Evolutionary conservation across 768 basidiomycete species (phyloP).

Genomic region (Boletales sp.): DNA sequence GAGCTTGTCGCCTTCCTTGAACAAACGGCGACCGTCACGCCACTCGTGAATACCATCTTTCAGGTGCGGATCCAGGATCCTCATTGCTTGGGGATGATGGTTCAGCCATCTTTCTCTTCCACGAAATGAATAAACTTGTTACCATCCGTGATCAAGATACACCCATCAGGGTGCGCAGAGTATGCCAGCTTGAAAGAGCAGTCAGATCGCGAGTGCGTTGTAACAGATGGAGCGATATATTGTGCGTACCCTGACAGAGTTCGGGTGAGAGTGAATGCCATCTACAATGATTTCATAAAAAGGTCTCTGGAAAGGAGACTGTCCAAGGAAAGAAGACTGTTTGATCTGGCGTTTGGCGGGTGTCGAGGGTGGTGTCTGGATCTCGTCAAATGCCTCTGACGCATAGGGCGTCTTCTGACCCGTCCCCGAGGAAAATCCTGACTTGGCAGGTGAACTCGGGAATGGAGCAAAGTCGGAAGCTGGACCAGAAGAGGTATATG

Average conservation of each 20-base stretch:
- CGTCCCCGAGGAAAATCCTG: constrained; percentile 1
- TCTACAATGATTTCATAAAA: constrained; percentile 91
- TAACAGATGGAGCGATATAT: not conserved
- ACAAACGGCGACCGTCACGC: constrained; percentile 77
- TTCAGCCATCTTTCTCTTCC: not conserved
- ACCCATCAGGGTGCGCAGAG: constrained; percentile 77
- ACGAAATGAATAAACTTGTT: constrained; percentile 14
- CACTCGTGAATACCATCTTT: constrained; percentile 84
- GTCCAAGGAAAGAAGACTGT: constrained; percentile 39
- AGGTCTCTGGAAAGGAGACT: constrained; percentile 56
- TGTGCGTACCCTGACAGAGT: constrained; percentile 72
- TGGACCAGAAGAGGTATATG: constrained; percentile 46
- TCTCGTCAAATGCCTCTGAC: constrained; percentile 63
- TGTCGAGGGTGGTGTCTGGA: constrained; percentile 47
- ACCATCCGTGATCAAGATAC: constrained; percentile 91
- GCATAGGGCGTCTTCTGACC: constrained; percentile 24
- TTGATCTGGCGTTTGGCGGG: constrained; percentile 26
- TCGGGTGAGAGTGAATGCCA: constrained; percentile 88
- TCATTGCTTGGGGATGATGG: constrained; percentile 56
- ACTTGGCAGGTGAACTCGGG: constrained; percentile 12
- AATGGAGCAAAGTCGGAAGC: constrained; percentile 30
- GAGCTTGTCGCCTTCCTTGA: constrained; percentile 78
- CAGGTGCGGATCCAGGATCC: constrained; percentile 80
- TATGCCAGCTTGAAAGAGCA: constrained; percentile 63
- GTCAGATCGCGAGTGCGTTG: not conserved